Conservation (phyloP, 2,329 filamentous ascomycete species). For the Exutisphaerella laricina region DNA sequence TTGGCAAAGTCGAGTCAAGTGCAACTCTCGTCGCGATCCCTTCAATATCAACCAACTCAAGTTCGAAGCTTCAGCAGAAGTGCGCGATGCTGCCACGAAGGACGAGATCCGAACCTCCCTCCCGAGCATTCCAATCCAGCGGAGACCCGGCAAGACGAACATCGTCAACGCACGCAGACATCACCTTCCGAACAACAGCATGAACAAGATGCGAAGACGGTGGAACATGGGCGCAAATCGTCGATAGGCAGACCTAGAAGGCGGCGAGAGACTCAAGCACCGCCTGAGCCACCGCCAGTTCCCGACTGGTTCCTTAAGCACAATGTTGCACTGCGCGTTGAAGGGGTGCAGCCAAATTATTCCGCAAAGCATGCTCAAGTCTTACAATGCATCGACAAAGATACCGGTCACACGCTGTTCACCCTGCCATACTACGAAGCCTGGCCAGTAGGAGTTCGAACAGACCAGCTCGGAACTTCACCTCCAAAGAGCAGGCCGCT, state of each 20-base stretch:
- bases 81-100: conserved; percentile 16
- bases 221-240: conserved; percentile 8
- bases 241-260: background rate
- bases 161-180: conserved; percentile 11
- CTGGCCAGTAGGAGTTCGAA: conserved; percentile 11
- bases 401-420: conserved; percentile 31
- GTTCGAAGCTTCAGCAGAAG: conserved; percentile 23
- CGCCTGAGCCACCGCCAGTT: conserved; percentile 30
- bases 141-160: conserved; percentile 20
- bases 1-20: conserved; percentile 24
- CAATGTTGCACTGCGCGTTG: conserved; percentile 30
- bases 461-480: background rate
- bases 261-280: background rate
- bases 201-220: conserved; percentile 7
- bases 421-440: conserved; percentile 25
- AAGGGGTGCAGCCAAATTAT: conserved; percentile 12
- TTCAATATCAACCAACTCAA: conserved; percentile 10
- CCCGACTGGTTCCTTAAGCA: conserved; percentile 36
- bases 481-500: conserved; percentile 13
- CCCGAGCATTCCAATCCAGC: conserved; percentile 18
- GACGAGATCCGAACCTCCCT: conserved; percentile 17
- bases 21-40: conserved; percentile 17
- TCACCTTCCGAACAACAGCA: conserved; percentile 3
- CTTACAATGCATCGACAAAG: conserved; percentile 28
- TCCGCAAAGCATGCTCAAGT: conserved; percentile 17